Percentiles rank a stretch among this genome's conserved stretches.
Conservation (phyloP, 1,139 yeast species). For the Geotrichum histeridarum region DNA sequence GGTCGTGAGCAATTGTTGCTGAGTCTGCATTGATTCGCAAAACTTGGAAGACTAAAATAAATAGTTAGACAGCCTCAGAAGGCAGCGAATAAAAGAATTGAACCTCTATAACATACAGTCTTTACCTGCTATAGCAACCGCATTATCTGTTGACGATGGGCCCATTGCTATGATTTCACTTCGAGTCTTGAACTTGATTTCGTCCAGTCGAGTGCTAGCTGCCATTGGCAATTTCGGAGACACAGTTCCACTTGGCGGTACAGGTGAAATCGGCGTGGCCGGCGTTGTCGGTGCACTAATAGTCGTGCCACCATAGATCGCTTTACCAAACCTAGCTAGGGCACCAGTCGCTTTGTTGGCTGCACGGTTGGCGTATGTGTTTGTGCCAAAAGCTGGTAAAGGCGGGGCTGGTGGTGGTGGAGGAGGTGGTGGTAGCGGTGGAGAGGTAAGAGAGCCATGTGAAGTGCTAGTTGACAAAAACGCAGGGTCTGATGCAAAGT, state of each 20-base stretch:
- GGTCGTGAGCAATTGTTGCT: conserved; percentile 23
- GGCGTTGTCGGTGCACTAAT: background rate
- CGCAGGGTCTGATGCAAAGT: background rate
- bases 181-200: conserved; percentile 22
- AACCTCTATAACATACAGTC: conserved; percentile 23
- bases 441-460: too few relatives aligned
- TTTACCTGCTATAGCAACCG: conserved; percentile 35
- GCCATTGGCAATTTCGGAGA: background rate
- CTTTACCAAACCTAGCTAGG: conserved; percentile 34
- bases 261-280: background rate
- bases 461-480: background rate
- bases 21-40: conserved; percentile 26
- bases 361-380: conserved; percentile 25
- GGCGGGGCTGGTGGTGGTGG: conserved; percentile 2
- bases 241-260: background rate
- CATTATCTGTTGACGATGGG: conserved; percentile 26
- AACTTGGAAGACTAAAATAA: conserved; percentile 28
- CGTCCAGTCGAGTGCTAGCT: background rate
- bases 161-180: conserved; percentile 35
- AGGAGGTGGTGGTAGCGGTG: background rate
- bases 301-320: conserved; percentile 24
- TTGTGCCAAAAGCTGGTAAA: background rate
- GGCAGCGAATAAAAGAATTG: background rate
- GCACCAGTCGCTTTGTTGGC: conserved; percentile 30
- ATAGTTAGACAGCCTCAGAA: background rate